Conservation (phyloP, 2,329 filamentous ascomycete species). For the Lachnellula cervina region DNA sequence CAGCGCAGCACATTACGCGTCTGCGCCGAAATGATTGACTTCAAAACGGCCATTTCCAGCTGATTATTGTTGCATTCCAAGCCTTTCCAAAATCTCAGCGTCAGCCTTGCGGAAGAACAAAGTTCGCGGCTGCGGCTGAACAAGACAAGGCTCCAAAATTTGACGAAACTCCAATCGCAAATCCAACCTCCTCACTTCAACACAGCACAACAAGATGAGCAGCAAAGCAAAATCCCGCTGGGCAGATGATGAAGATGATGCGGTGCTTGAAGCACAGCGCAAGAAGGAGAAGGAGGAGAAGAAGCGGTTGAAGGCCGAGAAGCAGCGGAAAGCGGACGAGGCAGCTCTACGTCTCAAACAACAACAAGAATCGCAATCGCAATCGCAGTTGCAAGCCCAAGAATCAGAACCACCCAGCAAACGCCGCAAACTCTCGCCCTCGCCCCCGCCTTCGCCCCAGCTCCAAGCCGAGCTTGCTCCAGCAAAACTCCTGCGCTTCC, state of each 20-base stretch:
- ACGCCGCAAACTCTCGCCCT: slow-evolving; percentile 49
- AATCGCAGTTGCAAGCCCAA: slow-evolving; percentile 12
- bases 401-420: slow-evolving; percentile 46
- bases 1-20: slow-evolving; percentile 22
- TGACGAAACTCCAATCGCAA: slow-evolving; percentile 4
- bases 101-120: neutral
- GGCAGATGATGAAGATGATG: slow-evolving; percentile 80
- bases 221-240: slow-evolving; percentile 61
- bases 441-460: slow-evolving; percentile 9
- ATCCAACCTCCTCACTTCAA: slow-evolving; percentile 1
- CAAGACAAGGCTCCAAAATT: slow-evolving; percentile 7
- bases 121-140: slow-evolving; percentile 3
- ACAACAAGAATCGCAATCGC: slow-evolving; percentile 25
- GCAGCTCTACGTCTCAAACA: slow-evolving; percentile 27
- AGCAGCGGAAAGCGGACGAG: slow-evolving; percentile 63
- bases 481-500: slow-evolving; percentile 66
- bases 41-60: slow-evolving; percentile 20
- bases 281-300: slow-evolving; percentile 87
- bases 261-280: slow-evolving; percentile 63
- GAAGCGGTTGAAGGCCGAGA: slow-evolving; percentile 76
- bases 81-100: neutral
- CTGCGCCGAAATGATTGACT: slow-evolving; percentile 23
- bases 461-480: slow-evolving; percentile 33
- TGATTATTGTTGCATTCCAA: slow-evolving; percentile 14
- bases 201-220: slow-evolving; percentile 19